A percentile compares a stretch with the other conserved stretches of the same genome.
These are phyloP conservation scores for Hanseniaspora pseudoguilliermondii DNA, from an alignment of 805 yeast genomes.

Conservation along the genomic window DNA sequence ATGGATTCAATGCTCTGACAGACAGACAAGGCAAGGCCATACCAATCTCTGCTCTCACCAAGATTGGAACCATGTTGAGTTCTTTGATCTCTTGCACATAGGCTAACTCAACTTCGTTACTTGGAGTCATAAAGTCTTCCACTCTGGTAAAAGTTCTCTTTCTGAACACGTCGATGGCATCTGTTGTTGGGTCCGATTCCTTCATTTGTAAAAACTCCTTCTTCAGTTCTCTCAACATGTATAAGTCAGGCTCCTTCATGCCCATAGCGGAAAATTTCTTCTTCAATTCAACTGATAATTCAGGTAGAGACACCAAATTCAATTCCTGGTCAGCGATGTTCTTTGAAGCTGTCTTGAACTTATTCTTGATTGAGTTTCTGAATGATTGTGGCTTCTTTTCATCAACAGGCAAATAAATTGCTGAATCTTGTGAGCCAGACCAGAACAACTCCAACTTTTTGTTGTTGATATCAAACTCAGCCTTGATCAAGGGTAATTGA, in stretches of 20 bases:
- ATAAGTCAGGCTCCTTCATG: conserved; percentile 36
- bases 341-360: conserved; percentile 55
- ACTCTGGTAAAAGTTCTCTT: conserved; percentile 43
- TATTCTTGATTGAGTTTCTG: conserved; percentile 64
- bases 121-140: conserved; percentile 31
- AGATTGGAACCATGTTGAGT: conserved; percentile 65
- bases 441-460: conserved; percentile 72
- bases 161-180: conserved; percentile 42
- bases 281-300: conserved; percentile 32
- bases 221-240: conserved; percentile 21
- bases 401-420: conserved; percentile 83
- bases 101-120: conserved; percentile 24
- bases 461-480: conserved; percentile 67
- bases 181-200: conserved; percentile 4
- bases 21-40: conserved; percentile 93
- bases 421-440: conserved; percentile 88
- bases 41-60: conserved; percentile 82
- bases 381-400: conserved; percentile 67
- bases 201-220: conserved; percentile 13
- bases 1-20: conserved; percentile 84
- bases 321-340: conserved; percentile 49
- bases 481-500: conserved; percentile 81
- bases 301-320: conserved; percentile 21
- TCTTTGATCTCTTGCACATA: conserved; percentile 73
- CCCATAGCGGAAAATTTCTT: conserved; percentile 40